Conservation (phyloP, 192 early-diverging fungal species). For the Mortierella alpina region DNA sequence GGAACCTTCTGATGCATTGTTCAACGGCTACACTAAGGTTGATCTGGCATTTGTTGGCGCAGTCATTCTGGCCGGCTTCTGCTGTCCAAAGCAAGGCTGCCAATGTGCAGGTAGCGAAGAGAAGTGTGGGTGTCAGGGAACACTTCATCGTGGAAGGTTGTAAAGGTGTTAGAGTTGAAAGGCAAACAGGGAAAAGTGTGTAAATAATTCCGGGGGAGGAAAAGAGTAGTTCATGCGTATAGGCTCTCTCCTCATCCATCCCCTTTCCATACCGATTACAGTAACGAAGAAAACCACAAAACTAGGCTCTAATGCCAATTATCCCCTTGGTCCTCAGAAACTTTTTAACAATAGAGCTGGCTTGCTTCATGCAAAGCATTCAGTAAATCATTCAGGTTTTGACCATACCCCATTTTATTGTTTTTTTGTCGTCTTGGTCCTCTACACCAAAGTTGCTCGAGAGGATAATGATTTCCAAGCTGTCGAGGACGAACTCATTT, state of each 20-base stretch:
- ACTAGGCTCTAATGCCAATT: too few relatives aligned
- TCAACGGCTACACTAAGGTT: conserved; percentile 1
- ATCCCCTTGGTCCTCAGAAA: too few relatives aligned
- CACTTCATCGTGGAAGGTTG: background rate
- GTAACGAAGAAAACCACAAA: too few relatives aligned
- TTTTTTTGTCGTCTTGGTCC: background rate
- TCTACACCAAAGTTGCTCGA: background rate
- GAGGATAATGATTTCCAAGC: background rate
- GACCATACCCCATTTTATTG: background rate
- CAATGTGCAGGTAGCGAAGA: background rate
- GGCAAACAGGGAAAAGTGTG: background rate
- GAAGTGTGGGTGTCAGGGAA: background rate
- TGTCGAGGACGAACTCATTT: background rate
- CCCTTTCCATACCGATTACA: too few relatives aligned
- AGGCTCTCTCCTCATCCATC: too few relatives aligned
- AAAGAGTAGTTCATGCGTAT: too few relatives aligned
- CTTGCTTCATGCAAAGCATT: background rate
- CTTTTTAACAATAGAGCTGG: background rate
- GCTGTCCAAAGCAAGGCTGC: background rate
- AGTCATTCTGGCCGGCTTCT: background rate
- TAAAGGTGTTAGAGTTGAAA: background rate
- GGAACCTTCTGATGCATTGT: conserved; percentile 5
- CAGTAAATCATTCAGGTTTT: background rate
- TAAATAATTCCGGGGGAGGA: background rate
- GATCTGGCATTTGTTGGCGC: conserved; percentile 1